Percentiles rank a stretch among this genome's conserved stretches.
phyloP scores from a whole-genome alignment of 2,329 filamentous ascomycete genomes.

The Dryadomyces quercivorus region DNA sequence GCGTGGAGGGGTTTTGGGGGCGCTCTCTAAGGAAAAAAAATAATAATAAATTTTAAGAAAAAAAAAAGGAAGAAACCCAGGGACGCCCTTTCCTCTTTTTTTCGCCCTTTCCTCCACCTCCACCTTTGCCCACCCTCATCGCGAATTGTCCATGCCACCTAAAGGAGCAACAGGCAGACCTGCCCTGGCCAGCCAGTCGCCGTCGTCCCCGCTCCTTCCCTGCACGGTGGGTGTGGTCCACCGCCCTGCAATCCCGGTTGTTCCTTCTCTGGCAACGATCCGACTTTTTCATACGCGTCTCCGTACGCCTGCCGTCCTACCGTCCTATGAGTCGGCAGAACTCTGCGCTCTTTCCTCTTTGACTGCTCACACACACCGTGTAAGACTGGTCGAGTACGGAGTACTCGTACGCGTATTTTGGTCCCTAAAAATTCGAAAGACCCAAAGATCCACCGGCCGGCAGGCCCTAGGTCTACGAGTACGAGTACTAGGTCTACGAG shows the following conservation, averaged over 20 bases:
- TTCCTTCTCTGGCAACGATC: background rate
- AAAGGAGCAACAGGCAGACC: background rate
- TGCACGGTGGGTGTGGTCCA: background rate
- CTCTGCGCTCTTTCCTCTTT: no score
- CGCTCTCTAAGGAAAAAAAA: background rate
- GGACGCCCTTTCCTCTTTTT: background rate
- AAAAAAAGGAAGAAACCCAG: background rate
- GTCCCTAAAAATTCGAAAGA: no score
- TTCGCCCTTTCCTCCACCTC: background rate
- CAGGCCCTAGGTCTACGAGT: no score
- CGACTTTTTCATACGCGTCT: background rate
- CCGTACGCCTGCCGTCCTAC: no score
- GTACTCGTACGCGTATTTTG: no score
- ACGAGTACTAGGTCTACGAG: no score
- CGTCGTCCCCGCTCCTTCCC: background rate
- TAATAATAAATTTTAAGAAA: background rate
- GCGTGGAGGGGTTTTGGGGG: constrained; percentile 11
- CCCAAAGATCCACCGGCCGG: no score
- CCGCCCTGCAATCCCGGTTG: background rate
- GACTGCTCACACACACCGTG: no score
- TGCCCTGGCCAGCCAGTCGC: background rate
- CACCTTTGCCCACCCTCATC: background rate
- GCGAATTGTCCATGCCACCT: background rate
- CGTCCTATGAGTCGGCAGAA: no score
- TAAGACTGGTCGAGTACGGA: no score